Conservation (phyloP, 2,329 filamentous ascomycete species). For the Pseudonectria buxi region DNA sequence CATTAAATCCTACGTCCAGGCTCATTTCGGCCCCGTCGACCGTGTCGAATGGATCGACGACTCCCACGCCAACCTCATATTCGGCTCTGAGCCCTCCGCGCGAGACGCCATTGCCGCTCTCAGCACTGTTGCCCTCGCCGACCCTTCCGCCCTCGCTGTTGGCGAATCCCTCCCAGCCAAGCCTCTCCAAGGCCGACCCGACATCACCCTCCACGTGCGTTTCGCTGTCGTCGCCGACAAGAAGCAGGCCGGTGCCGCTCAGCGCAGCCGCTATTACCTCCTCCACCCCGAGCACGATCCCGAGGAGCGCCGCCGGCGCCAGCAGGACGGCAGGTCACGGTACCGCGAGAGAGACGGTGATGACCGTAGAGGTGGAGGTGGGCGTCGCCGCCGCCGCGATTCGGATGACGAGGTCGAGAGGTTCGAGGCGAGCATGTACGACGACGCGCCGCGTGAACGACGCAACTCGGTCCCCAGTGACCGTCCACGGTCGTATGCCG, state of each 20-base stretch:
- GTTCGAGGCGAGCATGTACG: slow-evolving; percentile 77
- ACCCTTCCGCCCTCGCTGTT: slow-evolving; percentile 48
- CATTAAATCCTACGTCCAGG: slow-evolving; percentile 65
- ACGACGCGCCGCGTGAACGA: slow-evolving; percentile 50
- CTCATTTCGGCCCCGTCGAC: slow-evolving; percentile 56
- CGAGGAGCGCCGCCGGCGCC: slow-evolving; percentile 58
- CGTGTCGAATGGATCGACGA: slow-evolving; percentile 94
- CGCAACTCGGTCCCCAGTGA: slow-evolving; percentile 22
- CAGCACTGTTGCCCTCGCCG: slow-evolving; percentile 43
- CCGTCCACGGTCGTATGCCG: slow-evolving; percentile 21
- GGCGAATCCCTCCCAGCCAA: slow-evolving; percentile 66
- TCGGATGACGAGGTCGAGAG: slow-evolving; percentile 42
- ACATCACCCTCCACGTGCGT: slow-evolving; percentile 64
- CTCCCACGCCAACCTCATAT: slow-evolving; percentile 79
- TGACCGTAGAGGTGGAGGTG: slow-evolving; percentile 24
- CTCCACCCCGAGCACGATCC: slow-evolving; percentile 86
- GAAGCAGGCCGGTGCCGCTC: slow-evolving; percentile 72
- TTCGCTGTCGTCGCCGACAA: slow-evolving; percentile 68
- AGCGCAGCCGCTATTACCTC: slow-evolving; percentile 84
- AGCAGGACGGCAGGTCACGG: slow-evolving; percentile 50
- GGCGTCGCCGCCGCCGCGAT: slow-evolving; percentile 36
- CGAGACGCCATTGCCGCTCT: slow-evolving; percentile 50
- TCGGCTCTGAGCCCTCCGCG: slow-evolving; percentile 48
- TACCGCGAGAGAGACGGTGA: slow-evolving; percentile 54
- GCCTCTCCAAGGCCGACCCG: slow-evolving; percentile 58